Percentiles rank a stretch among this genome's conserved stretches.
phyloP scores from a whole-genome alignment of 2,329 filamentous ascomycete species.

The Aspergillus niger region DNA sequence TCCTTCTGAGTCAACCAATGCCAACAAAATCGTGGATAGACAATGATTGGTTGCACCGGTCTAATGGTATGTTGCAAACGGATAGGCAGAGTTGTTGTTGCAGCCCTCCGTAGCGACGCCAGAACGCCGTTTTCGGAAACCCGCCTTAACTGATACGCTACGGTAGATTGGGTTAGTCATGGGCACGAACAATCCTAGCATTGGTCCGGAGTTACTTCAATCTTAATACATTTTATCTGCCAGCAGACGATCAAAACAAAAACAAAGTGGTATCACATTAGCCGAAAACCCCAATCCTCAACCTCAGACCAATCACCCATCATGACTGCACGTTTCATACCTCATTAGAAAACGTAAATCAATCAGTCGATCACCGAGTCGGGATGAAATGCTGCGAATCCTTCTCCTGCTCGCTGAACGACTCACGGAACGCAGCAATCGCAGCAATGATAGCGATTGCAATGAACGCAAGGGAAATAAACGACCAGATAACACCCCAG shows the following conservation, averaged over 20 bases:
- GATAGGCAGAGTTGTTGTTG: background rate
- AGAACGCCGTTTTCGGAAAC: background rate
- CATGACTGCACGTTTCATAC: background rate
- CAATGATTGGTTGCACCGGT: background rate
- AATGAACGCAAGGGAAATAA: conserved; percentile 73
- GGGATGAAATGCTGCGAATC: conserved; percentile 69
- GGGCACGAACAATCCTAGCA: no score
- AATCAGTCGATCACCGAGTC: conserved; percentile 31
- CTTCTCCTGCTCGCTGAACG: conserved; percentile 66
- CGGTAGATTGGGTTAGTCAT: no score
- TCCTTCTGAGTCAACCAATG: background rate
- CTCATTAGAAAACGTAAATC: background rate
- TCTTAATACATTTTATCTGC: background rate
- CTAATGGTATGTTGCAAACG: background rate
- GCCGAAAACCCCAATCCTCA: background rate
- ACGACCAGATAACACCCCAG: conserved; percentile 78
- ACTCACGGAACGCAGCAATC: conserved; percentile 73
- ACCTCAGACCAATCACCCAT: background rate
- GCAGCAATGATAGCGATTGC: conserved; percentile 72
- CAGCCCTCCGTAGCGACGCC: background rate
- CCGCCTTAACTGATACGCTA: background rate
- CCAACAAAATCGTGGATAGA: background rate
- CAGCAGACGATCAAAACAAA: background rate
- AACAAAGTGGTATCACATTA: background rate
- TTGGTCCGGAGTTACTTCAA: no score